Percentiles rank a stretch among this genome's conserved stretches.
These are phyloP conservation scores for Phytophthora multivora DNA, from an alignment of 352 stramenopile species.

Conservation along the genomic window DNA sequence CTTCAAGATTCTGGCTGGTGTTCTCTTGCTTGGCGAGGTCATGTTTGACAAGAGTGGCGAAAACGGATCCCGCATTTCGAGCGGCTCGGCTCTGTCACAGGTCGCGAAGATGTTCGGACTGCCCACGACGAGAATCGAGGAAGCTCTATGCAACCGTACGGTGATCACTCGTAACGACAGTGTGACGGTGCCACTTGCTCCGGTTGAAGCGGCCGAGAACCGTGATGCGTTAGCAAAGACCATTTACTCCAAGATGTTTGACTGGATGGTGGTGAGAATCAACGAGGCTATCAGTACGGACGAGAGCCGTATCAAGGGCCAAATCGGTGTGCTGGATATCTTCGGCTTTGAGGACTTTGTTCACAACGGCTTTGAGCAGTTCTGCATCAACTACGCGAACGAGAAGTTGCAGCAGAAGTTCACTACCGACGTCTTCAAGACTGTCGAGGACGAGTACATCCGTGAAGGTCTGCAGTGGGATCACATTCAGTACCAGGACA, in stretches of 20 bases:
- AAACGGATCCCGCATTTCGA: constrained; percentile 76
- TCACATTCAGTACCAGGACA: constrained; percentile 99
- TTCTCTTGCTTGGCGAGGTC: constrained; percentile 97
- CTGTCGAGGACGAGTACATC: constrained; percentile 98
- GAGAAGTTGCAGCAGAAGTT: constrained; percentile 93
- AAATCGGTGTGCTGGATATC: constrained; percentile 98
- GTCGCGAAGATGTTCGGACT: constrained; percentile 93
- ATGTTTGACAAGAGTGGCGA: constrained; percentile 86
- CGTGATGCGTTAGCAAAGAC: constrained; percentile 96
- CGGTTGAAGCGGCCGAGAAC: constrained; percentile 92
- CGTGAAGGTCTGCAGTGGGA: constrained; percentile 97
- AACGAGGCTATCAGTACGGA: constrained; percentile 86
- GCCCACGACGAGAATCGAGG: constrained; percentile 82
- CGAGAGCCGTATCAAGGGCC: constrained; percentile 66
- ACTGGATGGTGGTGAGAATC: constrained; percentile 96
- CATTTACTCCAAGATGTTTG: constrained; percentile 98
- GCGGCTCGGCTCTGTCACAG: constrained; percentile 54
- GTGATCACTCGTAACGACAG: constrained; percentile 91
- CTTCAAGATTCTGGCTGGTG: constrained; percentile 86
- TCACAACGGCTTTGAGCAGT: constrained; percentile 93
- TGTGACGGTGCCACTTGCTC: constrained; percentile 84
- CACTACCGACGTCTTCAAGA: constrained; percentile 96
- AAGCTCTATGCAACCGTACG: constrained; percentile 91
- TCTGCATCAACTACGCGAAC: constrained; percentile 94
- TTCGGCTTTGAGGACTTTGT: constrained; percentile 99